A percentile compares a stretch with the other conserved stretches of the same genome.
phyloP scores from a whole-genome alignment of 2,329 filamentous ascomycete species.

The Cladosporium velox region DNA sequence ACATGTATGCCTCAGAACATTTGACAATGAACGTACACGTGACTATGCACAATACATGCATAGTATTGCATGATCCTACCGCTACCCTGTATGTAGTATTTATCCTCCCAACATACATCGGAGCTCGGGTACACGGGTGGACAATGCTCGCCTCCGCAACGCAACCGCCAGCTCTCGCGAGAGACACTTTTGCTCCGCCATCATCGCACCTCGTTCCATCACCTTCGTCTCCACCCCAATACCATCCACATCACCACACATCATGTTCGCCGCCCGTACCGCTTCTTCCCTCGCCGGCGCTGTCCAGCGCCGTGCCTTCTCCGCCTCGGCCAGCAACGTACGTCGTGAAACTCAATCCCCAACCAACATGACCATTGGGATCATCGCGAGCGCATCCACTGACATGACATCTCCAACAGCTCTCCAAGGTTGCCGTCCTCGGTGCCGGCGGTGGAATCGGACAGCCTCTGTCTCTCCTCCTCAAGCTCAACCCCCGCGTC shows the following conservation, averaged over 20 bases:
- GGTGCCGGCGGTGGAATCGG: conserved; percentile 97
- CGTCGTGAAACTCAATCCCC: conserved; percentile 28
- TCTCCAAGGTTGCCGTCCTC: conserved; percentile 96
- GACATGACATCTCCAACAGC: conserved; percentile 53
- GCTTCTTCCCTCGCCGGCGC: conserved; percentile 47
- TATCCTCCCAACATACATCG: background rate
- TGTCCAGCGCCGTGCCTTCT: conserved; percentile 56
- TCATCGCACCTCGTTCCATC: conserved; percentile 10
- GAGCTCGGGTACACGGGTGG: background rate
- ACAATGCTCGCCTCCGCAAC: background rate
- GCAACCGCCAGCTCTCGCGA: conserved; percentile 1
- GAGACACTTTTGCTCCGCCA: conserved; percentile 10
- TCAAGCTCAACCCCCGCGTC: conserved; percentile 98
- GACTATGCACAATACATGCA: background rate
- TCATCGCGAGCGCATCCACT: background rate
- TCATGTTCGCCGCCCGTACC: conserved; percentile 70
- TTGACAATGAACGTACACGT: background rate
- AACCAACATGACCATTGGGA: conserved; percentile 15
- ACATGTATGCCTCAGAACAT: no score
- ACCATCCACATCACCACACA: conserved; percentile 8
- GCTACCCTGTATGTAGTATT: background rate
- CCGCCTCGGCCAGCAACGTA: conserved; percentile 55
- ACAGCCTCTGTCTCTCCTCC: conserved; percentile 92
- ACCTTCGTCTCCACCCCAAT: conserved; percentile 1
- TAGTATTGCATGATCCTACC: background rate